Evolutionary conservation across 805 yeast genomes (phyloP), one percentile per base, ranked within the genome.

Genomic region (Lipomyces yamanashiensis): DNA sequence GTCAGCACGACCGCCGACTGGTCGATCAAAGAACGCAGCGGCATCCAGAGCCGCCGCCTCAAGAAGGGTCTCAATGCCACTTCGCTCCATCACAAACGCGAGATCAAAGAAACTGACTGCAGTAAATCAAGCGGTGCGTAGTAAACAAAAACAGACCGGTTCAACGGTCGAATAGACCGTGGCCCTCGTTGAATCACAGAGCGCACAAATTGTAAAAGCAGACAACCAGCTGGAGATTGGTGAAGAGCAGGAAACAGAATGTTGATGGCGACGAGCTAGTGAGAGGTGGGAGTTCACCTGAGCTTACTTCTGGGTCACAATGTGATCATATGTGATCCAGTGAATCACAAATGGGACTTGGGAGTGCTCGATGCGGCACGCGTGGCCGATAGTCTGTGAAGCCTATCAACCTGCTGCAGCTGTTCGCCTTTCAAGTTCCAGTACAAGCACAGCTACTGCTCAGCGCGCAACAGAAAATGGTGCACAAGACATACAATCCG

Each of bases 401-500:
- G 36, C 3, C 10, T 10, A 33, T 51, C 43, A 19, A 15, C 23
- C 17, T 4, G 44, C 10, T 13, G 33, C 41, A 17, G n/a, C 23
- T 51, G 6, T 44, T 39, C 15, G 6, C 54, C 48, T 17, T 12
- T 19, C 8, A 15, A 13, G 17, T n/a, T 43, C 47, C 19, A 43
- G 15, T n/a, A 8, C 2, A 4, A 10, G 2, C 47, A 17, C 21
- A 8, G n/a, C 6, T 28, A 28, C 28, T 28, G 28, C 28, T 28
- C 28, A 28, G 5, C 28, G 19, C 39, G 2, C 8, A n/a, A 19
- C n/a, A 9, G 33, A 34, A 33, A 13, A 56, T 57, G 60, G 28
- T 28, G 8, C 34, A 23, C 55, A 58, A 82, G 78, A 69, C 82
- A 47, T 78, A 83, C 74, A 88, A 87, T 74, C 83, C 86, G 34